Evolutionary conservation across 208 protist species (phyloP), one percentile per base, ranked within the genome.

Genomic region (Strigomonas oncopelti): DNA sequence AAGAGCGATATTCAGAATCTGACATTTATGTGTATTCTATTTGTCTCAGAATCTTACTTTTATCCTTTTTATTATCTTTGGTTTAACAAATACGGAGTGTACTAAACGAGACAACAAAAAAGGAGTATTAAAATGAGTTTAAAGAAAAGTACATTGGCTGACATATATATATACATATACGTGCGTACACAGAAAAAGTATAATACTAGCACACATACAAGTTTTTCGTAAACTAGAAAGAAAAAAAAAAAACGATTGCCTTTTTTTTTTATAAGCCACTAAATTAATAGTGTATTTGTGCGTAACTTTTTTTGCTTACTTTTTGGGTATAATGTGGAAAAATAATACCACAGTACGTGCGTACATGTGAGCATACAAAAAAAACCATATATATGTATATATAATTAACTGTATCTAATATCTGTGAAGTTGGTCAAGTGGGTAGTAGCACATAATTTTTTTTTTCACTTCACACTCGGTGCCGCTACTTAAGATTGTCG

Each of bases 401-500:
- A 25, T 55, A 7, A 45, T 45, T 45, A 18, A 45, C 7, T 45
- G 7, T 14, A 45, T 45, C 22, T 27, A 55, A 25, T 55, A 7
- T 55, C 22, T 55, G 7, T 55, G 8, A 25, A 28, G 9, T 55
- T n/a, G 51, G 7, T 7, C 5, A 28, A 25, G 8, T 55, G 20
- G 24, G 8, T 55, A 7, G 14, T 55, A 25, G 27, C 11, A 36
- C 25, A 5, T 13, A 36, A 36, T 59, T 34, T 59, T 32, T 59
- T 59, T 59, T 59, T 28, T 7, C 9, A 18, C 14, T 45, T 45
- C 38, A 45, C 14, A 32, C 34, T 16, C 11, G 54, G 36, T 71
- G 34, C 32, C 52, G 13, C 25, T 65, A 54, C 45, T 67, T 56
- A 28, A 13, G 61, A 32, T 65, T 24, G 27, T 94, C 82, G 22